Base-by-base conservation (phyloP, 164 flowering plant genomes). In the Kalanchoe fedtschenkoi region DNA sequence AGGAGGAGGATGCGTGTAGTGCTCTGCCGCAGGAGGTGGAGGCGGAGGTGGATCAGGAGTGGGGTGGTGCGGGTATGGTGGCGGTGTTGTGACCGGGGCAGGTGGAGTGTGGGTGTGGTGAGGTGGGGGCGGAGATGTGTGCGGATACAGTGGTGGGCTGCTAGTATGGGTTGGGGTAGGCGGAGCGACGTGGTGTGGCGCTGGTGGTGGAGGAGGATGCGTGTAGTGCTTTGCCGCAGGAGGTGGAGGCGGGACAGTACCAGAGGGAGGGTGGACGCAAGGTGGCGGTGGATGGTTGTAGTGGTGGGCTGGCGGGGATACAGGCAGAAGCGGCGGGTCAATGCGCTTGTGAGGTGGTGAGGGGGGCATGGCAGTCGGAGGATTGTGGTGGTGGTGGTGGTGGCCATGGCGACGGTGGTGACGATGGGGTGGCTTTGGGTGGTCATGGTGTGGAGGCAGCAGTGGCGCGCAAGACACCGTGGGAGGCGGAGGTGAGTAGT, bases 401-500 rank as follows among this genome's bases (percentile, higher is more conserved):
- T 42, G 53, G 39, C 19, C 54, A 43, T 32, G 66, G 57, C 3
- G 16, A 35, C 0, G 37, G 41, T n/a, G 60, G 63, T 58, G 61
- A 33, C 16, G 60, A 32, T 33, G 38, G 19, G 34, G 60, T 14
- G 60, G 38, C 21, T 17, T 58, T 15, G 61, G 61, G 1, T 58
- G 19, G n/a, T 19, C 38, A 5, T 34, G 19, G 10, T 35, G 60
- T 5, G 66, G 46, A 54, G 71, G 64, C 14, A 66, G 69, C 33
- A 58, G 61, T 6, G 69, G 63, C n/a, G 66, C 46, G 1, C 55
- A 47, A 9, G 55, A 46, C 19, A 67, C 46, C 41, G 56, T 44
- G 35, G 68, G 70, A 0, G 68, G 65, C 0, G 65, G 77, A 33
- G 80, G 73, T 21, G 80, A 67, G 28, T 63, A 66, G 72, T 76